phyloP scores from a whole-genome alignment of 148 eudicot species.

The Vaccinium corymbosum region DNA sequence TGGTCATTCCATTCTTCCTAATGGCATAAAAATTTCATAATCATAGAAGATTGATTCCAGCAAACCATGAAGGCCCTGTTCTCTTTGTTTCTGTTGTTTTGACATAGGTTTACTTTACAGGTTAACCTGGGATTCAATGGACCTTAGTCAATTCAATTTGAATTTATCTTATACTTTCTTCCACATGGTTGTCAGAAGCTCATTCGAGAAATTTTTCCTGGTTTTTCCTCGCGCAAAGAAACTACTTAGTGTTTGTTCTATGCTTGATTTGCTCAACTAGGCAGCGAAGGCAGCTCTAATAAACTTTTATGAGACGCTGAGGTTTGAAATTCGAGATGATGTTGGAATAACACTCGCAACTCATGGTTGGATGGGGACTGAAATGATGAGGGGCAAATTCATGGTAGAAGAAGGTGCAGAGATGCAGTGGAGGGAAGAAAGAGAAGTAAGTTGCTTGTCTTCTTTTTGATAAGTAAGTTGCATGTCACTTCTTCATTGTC shows the following conservation, averaged over 20 bases:
- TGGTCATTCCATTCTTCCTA: background rate
- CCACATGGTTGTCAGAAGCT: background rate
- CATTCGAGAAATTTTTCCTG: background rate
- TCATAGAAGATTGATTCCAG: background rate
- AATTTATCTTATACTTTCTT: background rate
- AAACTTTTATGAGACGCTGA: conserved; percentile 88
- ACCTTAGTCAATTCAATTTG: background rate
- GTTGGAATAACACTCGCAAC: conserved; percentile 87
- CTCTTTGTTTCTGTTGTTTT: background rate
- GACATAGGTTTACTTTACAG: background rate
- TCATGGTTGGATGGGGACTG: conserved; percentile 91
- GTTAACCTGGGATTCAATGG: background rate
- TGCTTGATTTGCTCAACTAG: conserved; percentile 27
- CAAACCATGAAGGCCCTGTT: background rate
- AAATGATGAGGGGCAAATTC: conserved; percentile 52
- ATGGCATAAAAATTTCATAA: background rate
- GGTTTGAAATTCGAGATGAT: conserved; percentile 72
- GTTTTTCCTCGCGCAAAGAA: background rate
- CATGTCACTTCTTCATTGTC: background rate
- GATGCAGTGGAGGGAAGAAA: conserved; percentile 93
- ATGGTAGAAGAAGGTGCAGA: conserved; percentile 80
- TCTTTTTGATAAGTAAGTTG: conserved; percentile 47
- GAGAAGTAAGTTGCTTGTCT: conserved; percentile 50
- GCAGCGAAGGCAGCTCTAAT: conserved; percentile 92
- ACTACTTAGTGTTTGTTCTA: background rate